Evolutionary conservation across 768 basidiomycete species (phyloP), one percentile per base, ranked within the genome.

Genomic region (Agaricus bisporus): DNA sequence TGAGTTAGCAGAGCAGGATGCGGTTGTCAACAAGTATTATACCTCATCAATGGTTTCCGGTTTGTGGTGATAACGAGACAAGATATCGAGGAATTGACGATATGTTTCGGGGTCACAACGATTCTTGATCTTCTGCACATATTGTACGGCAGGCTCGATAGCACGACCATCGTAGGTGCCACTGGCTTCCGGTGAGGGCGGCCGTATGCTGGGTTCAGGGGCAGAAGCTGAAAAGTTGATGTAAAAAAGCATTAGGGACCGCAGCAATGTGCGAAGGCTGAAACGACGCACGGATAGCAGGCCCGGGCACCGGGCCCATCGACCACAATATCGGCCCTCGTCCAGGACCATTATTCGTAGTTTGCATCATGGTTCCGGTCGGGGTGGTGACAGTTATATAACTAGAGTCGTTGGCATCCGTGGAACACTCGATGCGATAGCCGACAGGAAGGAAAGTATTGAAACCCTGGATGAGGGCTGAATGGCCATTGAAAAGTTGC

Each of bases 361-460:
- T 78, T 60, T 82, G 81, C 47, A 81, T 73, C 17, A 74, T 80
- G 5, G 77, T 83, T 1, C 88, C 88, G 0, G 77, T 74, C 1
- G 88, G 88, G 0, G 88, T 89, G 0, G 86, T 89, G 32, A 91
- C 88, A 1, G 85, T 89, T 63, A 91, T 88, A 59, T 77, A 74
- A 32, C 80, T 77, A 32, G 77, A 70, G 53, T 85, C 80, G n/a
- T 78, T 73, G n/a, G 78, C 69, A 60, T 88, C 84, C 29, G 71
- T 72, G 12, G 78, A 78, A 60, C 84, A 86, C 59, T 95, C 92
- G 66, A 99, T 98, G 45, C 90, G 85, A 65, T 98, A 99, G 14
- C 95, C 95, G 18, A 82, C 78, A 3, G 95, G 95, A 10, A 99
- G 79, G 70, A 98, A 99, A 0, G 94, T 97, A 71, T 98, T 98